phyloP scores from a whole-genome alignment of 371 early-diverging fungal genomes.

The Smittium culicis region DNA sequence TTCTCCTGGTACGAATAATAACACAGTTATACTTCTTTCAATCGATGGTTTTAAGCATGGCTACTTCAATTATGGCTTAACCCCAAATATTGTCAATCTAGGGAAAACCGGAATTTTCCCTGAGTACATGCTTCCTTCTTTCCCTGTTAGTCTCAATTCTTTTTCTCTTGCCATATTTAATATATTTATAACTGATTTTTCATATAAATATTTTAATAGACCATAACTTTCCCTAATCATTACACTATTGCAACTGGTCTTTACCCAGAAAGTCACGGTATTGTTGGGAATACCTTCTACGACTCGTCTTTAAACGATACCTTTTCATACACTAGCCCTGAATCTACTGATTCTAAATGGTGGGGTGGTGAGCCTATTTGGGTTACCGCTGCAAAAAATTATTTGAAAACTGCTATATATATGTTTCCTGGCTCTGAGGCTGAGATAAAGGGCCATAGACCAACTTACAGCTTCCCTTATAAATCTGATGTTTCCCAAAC shows the following conservation, averaged over 20 bases:
- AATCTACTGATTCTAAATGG: slow-evolving; percentile 46
- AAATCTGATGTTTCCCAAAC: slow-evolving; percentile 30
- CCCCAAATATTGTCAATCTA: slow-evolving; percentile 48
- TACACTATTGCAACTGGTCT: slow-evolving; percentile 83
- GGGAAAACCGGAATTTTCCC: slow-evolving; percentile 34
- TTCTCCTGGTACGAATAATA: too few relatives aligned
- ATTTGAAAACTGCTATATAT: slow-evolving; percentile 48
- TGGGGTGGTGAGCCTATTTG: slow-evolving; percentile 90
- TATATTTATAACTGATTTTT: not conserved
- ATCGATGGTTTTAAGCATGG: slow-evolving; percentile 83
- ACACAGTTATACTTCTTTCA: slow-evolving; percentile 69
- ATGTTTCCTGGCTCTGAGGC: slow-evolving; percentile 85
- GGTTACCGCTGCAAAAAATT: slow-evolving; percentile 61
- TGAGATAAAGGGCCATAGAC: slow-evolving; percentile 34
- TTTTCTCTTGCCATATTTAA: slow-evolving; percentile 39
- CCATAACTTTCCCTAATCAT: slow-evolving; percentile 81
- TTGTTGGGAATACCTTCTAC: slow-evolving; percentile 78
- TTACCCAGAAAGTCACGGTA: slow-evolving; percentile 83
- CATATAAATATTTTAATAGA: not conserved
- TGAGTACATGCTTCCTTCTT: slow-evolving; percentile 26
- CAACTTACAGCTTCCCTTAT: slow-evolving; percentile 53
- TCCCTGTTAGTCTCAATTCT: slow-evolving; percentile 9
- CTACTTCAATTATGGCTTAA: slow-evolving; percentile 58
- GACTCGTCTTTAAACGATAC: slow-evolving; percentile 55
- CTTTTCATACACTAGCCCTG: slow-evolving; percentile 57